Evolutionary conservation across 768 basidiomycete genomes (phyloP), one percentile per base, ranked within the genome.

Genomic region (Boletus bicolor): DNA sequence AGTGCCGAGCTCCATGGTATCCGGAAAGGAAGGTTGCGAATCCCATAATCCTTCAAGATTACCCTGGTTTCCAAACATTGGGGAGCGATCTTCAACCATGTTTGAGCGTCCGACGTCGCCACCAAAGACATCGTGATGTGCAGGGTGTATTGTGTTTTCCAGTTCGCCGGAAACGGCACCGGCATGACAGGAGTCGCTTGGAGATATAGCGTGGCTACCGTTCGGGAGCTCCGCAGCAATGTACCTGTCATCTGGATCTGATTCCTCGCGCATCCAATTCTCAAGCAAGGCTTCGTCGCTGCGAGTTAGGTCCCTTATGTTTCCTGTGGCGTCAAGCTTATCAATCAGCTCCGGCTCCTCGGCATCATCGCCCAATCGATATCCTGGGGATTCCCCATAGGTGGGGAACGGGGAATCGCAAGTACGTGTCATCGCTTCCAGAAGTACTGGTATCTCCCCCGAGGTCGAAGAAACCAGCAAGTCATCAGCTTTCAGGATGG

Each of bases 371-470:
- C 56, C 39, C 43, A 59, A 44, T 26, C 19, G 19, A 19, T 19
- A 19, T 19, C 50, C 51, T 12, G 30, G 49, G 12, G 30, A 24
- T 35, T 55, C 52, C 26, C 12, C 21, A 11, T 45, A 36, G 36
- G 48, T 6, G 12, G 28, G 19, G 42, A 36, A 41, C 17, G 53
- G 41, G 30, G 53, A 62, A 39, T 57, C 53, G 44, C 55, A 54
- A 44, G n/a, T 41, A 42, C 38, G 52, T 42, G 44, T 41, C 17
- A 49, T 49, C 12, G 5, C 47, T 50, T 79, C 76, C 51, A 81
- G 70, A 55, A 79, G 62, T 38, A 84, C 73, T n/a, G 80, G 82
- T 53, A 84, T 82, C 48, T 79, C 75, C 34, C 76, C 79, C 35
- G 78, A 80, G 30, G 77, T 77, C 59, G 66, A 70, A 6, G 73